These are phyloP conservation scores for Cystoderma amianthinum DNA, from an alignment of 768 basidiomycete genomes.

Conservation along the genomic window DNA sequence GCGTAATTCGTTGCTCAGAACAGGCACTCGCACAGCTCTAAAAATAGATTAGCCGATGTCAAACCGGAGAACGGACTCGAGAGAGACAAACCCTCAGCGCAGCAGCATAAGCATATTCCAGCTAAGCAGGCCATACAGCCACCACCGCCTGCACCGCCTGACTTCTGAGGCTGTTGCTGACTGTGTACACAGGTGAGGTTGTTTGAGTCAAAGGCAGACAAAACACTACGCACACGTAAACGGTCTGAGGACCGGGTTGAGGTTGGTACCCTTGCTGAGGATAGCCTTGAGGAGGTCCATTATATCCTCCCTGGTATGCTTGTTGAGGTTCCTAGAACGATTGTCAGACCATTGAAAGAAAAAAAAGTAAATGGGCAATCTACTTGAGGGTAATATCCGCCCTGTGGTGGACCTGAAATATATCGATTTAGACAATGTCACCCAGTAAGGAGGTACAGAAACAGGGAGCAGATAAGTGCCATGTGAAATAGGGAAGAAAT, in stretches of 20 bases:
- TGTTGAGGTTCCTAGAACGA: conserved; percentile 58
- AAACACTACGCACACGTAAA: conserved; percentile 60
- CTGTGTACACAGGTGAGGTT: conserved; percentile 10
- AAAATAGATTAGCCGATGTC: conserved; percentile 4
- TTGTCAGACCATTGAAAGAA: not conserved
- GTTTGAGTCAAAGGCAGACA: not conserved
- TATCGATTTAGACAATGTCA: conserved; percentile 6
- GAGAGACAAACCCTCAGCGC: conserved; percentile 55
- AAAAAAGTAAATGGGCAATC: conserved; percentile 1
- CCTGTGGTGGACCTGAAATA: conserved; percentile 44
- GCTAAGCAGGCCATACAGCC: conserved; percentile 64
- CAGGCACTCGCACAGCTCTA: conserved; percentile 74
- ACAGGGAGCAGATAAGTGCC: too few species aligned
- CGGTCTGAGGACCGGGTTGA: conserved; percentile 59
- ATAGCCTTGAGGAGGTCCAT: conserved; percentile 34
- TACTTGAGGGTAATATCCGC: conserved; percentile 62
- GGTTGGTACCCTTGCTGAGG: conserved; percentile 48
- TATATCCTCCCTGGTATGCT: conserved; percentile 49
- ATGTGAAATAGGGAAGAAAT: too few species aligned
- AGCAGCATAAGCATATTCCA: conserved; percentile 59
- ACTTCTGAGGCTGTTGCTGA: conserved; percentile 51
- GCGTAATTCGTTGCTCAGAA: conserved; percentile 28
- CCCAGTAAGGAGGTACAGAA: too few species aligned
- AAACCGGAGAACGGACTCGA: not conserved
- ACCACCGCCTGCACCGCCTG: conserved; percentile 23